Evolutionary conservation across 163 green algal genomes (phyloP).

Genomic region (Prototheca wickerhamii): DNA sequence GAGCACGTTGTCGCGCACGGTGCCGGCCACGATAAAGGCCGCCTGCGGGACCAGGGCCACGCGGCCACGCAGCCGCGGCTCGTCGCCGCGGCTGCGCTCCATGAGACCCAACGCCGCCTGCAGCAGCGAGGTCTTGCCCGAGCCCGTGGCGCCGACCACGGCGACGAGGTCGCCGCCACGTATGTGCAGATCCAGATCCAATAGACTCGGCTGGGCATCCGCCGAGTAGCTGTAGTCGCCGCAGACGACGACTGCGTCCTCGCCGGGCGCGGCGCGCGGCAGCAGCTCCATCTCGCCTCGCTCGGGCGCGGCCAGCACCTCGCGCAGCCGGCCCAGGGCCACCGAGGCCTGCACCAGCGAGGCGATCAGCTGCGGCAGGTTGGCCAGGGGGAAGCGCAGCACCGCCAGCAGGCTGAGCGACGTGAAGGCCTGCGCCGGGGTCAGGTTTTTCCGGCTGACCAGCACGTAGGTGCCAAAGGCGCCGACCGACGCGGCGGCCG

Average conservation of each 20-base stretch:
- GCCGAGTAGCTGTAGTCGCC: background rate
- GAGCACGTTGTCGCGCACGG: constrained; percentile 14
- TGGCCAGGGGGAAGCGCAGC: constrained; percentile 39
- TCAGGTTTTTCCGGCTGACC: background rate
- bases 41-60: constrained; percentile 43
- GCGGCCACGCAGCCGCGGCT: constrained; percentile 15
- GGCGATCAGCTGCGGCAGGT: constrained; percentile 49
- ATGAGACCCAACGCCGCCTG: constrained; percentile 37
- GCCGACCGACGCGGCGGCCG: background rate
- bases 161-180: constrained; percentile 38
- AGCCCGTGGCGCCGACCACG: constrained; percentile 50
- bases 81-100: too few species aligned
- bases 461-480: background rate
- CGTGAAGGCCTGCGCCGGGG: constrained; percentile 27
- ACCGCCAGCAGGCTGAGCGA: constrained; percentile 42
- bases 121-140: constrained; percentile 58
- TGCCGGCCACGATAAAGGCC: constrained; percentile 56
- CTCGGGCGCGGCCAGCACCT: constrained; percentile 40
- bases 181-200: constrained; percentile 35
- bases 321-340: constrained; percentile 36
- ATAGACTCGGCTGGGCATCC: constrained; percentile 14
- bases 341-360: constrained; percentile 45
- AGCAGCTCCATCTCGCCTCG: constrained; percentile 2
- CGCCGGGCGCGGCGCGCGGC: background rate
- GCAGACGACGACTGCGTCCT: background rate